A percentile compares a stretch with the other conserved stretches of the same genome.
Evolutionary conservation across 1,284 basidiomycete species (phyloP).

Genomic region (Phellopilus nigrolimitatus): DNA sequence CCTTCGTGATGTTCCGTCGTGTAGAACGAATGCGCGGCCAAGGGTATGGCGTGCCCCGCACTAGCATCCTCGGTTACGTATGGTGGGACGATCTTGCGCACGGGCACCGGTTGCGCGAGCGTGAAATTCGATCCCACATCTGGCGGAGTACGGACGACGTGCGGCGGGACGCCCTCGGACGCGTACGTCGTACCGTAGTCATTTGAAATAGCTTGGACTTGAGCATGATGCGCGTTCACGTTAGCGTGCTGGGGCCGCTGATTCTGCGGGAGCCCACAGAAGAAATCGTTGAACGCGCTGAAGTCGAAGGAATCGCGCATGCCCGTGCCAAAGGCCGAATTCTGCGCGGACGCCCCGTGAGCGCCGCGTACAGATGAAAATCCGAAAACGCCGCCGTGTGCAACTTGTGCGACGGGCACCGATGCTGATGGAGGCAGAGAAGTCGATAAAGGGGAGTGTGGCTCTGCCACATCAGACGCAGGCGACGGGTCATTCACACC

Average conservation of each 20-base stretch:
- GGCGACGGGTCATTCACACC: slow-evolving; percentile 19
- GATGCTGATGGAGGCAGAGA: neutral
- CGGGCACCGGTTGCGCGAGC: slow-evolving; percentile 11
- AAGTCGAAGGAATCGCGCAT: slow-evolving; percentile 19
- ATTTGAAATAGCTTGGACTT: neutral
- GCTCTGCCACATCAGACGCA: neutral
- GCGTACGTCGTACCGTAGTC: neutral
- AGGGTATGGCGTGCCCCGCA: neutral
- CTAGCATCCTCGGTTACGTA: slow-evolving; percentile 1
- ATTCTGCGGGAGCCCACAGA: slow-evolving; percentile 2
- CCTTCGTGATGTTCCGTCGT: neutral
- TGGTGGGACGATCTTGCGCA: slow-evolving; percentile 14
- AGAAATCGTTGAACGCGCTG: slow-evolving; percentile 12
- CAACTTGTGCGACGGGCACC: neutral
- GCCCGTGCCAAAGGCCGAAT: slow-evolving; percentile 8
- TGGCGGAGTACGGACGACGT: neutral
- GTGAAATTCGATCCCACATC: neutral
- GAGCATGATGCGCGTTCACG: neutral
- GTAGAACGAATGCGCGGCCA: neutral
- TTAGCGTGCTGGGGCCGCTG: neutral
- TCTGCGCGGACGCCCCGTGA: neutral
- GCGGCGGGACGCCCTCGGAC: slow-evolving; percentile 1
- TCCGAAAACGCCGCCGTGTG: neutral
- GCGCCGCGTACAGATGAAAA: neutral
- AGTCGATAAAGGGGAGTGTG: neutral